Base-by-base conservation (phyloP, 176 grass and related monocot genomes). In the Elaeis guineensis region DNA sequence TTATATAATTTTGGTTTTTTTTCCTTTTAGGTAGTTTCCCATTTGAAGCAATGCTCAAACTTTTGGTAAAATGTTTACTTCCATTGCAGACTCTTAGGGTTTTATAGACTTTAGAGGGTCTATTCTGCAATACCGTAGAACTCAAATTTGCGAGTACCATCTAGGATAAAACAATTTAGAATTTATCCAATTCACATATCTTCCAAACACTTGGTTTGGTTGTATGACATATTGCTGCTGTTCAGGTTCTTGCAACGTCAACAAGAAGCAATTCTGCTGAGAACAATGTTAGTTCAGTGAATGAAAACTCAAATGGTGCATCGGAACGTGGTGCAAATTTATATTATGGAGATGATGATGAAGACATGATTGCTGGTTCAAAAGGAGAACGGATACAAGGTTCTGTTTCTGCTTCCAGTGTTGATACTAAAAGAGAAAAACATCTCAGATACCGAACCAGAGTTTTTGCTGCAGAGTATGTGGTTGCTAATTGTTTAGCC, bases 401-500 rank as follows among this genome's bases (percentile, higher is more conserved):
- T 5, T 71, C 86, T 59, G 58, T 56, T 65, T 69, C 79, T 72
- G 80, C 15, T 25, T 59, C 35, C 44, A 75, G 69, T 72, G 82
- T 77, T 50, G 79, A 85, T 75, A 65, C 73, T 72, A 78, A 48
- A 72, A 97, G 92, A 71, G 85, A 83, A 63, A 97, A 88, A 49
- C 78, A 91, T 76, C 84, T 97, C 15, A 88, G 92, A 85, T 97
- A 97, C 59, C 92, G 87, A 24, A 91, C 92, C 23, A 80, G 87
- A 51, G 51, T 97, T 89, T 97, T 97, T 69, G 92, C 87, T 60
- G 92, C 92, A 85, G 92, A 97, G 91, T 96, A 90, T 76, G 83
- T 65, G 35, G 20, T 65, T 58, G 21, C 50, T 51, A 24, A 6
- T 19, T 69, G 59, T 80, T 65, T 55, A 49, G 11, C 0, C 35